Conservation (phyloP, 768 basidiomycete species). For the Ramaria sp. region DNA sequence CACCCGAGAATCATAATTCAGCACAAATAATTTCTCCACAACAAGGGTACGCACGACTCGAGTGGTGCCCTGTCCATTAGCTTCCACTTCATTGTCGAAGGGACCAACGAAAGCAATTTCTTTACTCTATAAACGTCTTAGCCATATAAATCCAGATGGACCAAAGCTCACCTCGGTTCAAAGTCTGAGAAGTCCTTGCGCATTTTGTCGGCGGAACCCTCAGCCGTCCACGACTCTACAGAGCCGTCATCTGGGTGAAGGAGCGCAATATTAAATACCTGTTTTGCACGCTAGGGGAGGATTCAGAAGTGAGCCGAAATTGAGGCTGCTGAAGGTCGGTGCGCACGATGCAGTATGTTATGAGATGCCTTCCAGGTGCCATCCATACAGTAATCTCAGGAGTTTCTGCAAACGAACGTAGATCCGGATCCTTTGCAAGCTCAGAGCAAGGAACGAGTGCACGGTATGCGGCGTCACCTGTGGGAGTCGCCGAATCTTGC, state of each 20-base stretch:
- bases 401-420: slow-evolving; percentile 37
- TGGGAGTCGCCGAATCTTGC: slow-evolving; percentile 33
- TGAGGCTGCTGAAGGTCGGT: neutral
- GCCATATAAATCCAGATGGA: neutral
- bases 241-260: slow-evolving; percentile 29
- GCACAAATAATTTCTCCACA: too few species aligned
- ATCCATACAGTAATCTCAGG: slow-evolving; percentile 51
- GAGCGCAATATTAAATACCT: slow-evolving; percentile 25
- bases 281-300: slow-evolving; percentile 13
- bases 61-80: slow-evolving; percentile 39
- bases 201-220: slow-evolving; percentile 36
- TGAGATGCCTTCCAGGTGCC: slow-evolving; percentile 37
- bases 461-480: slow-evolving; percentile 56
- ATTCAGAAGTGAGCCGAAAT: neutral
- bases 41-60: slow-evolving; percentile 14
- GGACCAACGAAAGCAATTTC: slow-evolving; percentile 33
- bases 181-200: slow-evolving; percentile 35
- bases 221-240: slow-evolving; percentile 34
- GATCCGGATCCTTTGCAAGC: slow-evolving; percentile 32
- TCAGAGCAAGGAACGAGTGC: slow-evolving; percentile 17
- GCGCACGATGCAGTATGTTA: slow-evolving; percentile 30
- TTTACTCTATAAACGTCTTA: slow-evolving; percentile 17
- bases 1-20: neutral
- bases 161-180: slow-evolving; percentile 28
- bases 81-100: slow-evolving; percentile 34